A percentile compares a stretch with the other conserved stretches of the same genome.
Evolutionary conservation across 192 early-diverging fungal species (phyloP).

Genomic region (Coemansia sp.): DNA sequence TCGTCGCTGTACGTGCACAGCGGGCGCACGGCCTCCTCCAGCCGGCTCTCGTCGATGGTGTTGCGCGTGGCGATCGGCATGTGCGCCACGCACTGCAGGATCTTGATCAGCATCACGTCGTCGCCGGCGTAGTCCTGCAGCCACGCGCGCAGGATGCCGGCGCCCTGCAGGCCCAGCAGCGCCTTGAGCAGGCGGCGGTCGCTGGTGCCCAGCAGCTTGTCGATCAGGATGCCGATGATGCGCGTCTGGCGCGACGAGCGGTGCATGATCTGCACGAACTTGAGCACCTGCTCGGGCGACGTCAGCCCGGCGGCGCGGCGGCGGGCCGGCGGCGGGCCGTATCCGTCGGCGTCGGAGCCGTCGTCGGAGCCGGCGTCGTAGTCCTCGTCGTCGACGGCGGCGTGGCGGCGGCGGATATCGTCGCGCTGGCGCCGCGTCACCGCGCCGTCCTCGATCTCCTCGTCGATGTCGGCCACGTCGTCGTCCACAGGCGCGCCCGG

Average conservation of each 20-base stretch:
- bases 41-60: constrained; percentile 68
- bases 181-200: constrained; percentile 64
- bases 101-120: constrained; percentile 58
- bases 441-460: constrained; percentile 51
- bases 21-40: constrained; percentile 64
- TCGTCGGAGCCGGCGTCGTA: constrained; percentile 44
- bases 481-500: neutral
- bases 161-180: constrained; percentile 50
- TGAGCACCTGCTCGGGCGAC: constrained; percentile 68
- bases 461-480: neutral
- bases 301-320: constrained; percentile 52
- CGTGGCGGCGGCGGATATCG: constrained; percentile 54
- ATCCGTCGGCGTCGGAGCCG: constrained; percentile 17
- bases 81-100: constrained; percentile 62
- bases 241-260: constrained; percentile 54
- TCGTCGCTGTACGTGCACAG: constrained; percentile 39
- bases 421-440: constrained; percentile 54
- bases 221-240: constrained; percentile 57
- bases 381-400: constrained; percentile 51
- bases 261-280: constrained; percentile 72
- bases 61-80: constrained; percentile 80
- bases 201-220: constrained; percentile 58
- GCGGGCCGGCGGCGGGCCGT: constrained; percentile 13
- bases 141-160: constrained; percentile 44
- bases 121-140: constrained; percentile 62